Evolutionary conservation across 176 grass and related monocot species (phyloP), one percentile per base, ranked within the genome.

Genomic region (Rhynchospora pubera): DNA sequence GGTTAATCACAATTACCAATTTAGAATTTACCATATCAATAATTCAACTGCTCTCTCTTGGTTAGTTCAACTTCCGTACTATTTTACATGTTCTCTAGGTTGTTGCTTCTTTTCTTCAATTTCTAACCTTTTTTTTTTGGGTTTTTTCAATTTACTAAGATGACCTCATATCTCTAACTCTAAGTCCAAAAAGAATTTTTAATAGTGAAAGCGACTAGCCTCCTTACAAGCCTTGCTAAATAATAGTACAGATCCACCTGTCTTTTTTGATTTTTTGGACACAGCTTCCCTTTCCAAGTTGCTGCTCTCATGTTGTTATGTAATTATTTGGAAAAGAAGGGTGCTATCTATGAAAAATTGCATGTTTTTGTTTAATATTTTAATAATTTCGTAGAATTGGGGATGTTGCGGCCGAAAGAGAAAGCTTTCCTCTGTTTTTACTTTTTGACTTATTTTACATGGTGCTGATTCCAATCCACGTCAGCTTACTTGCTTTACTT

Each of bases 371-470:
- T 45, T 1, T 28, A 50, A 82, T 81, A 82, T 62, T 82, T 23
- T 81, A 64, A 64, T 30, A 21, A 39, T 65, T 66, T 66, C 60
- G 42, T 82, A 12, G 26, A 82, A 82, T 66, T 64, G 11, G 46
- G 46, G 43, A 82, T 51, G 79, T 48, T 61, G 79, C 60, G 14
- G 44, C 60, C 59, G 79, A 82, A 66, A 66, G 79, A 48, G 34
- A 82, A 51, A 26, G 13, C 21, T 82, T 43, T 82, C 0, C 13
- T 64, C 24, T 81, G 42, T 81, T 62, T 46, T 12, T 46, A 22
- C 61, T 53, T 65, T 82, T 82, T 66, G 79, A 82, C 57, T 82
- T 65, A 28, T 79, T 79, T 82, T 66, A 16, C 44, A 28, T 3
- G 14, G 43, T 64, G 62, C 44, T 66, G 79, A 82, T 64, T 82